These are phyloP conservation scores for Eucalyptus cladocalyx DNA, from an alignment of 345 rosid genomes.

Conservation along the genomic window DNA sequence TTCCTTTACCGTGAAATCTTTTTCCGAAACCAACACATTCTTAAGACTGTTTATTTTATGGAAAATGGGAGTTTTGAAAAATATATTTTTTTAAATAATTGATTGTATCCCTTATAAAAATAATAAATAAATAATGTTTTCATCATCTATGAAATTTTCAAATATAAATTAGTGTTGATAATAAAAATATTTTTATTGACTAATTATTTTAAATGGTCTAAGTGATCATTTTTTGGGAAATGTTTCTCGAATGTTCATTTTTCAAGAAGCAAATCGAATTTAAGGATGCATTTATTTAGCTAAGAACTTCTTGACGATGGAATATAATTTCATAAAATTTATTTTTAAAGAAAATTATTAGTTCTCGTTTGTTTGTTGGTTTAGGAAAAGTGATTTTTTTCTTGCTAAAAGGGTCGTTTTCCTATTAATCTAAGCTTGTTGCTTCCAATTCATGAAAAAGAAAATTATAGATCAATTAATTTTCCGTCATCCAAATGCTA, in stretches of 20 bases:
- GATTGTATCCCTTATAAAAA: rapidly evolving
- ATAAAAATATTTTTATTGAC: no score
- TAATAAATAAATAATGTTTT: no score
- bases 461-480: not conserved
- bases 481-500: rapidly evolving
- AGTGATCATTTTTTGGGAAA: no score
- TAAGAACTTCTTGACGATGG: not conserved
- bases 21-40: not conserved
- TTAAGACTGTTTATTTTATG: not conserved
- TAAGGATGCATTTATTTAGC: not conserved
- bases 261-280: no score
- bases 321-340: not conserved
- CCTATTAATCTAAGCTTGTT: not conserved
- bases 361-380: not conserved
- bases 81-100: no score
- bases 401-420: not conserved
- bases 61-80: no score
- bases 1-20: not conserved
- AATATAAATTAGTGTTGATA: no score
- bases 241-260: no score
- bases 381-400: not conserved
- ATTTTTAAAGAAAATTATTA: not conserved
- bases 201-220: no score
- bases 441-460: not conserved
- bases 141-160: no score